Base-by-base conservation (phyloP, 805 yeast genomes). In the Saturnispora besseyi region DNA sequence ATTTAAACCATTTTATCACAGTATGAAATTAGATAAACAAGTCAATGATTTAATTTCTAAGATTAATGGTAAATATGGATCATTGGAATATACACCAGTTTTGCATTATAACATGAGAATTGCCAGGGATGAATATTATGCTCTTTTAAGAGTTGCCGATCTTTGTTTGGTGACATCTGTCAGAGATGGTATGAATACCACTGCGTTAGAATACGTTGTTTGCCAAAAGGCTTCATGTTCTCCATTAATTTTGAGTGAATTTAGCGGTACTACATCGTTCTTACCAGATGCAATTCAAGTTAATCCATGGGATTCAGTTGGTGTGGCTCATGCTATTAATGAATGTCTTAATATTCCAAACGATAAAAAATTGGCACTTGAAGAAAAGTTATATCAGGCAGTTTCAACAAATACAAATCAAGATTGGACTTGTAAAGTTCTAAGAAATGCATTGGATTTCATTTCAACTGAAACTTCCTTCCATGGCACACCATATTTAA, bases 241-340 rank as follows among this genome's bases (percentile, higher is more conserved):
- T 3, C 96, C 98, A 0, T 74, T 95, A 60, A 80, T 93, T 36
- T 69, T 93, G 42, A 86, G 96, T 22, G 99, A 93, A 69, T 93
- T 93, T 62, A 85, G 95, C 50, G 99, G 99, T 42, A 82, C 95
- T 3, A 79, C 88, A 0, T 70, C 85, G 2, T 84, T 84, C 2
- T 65, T 85, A 49, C 74, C 73, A 49, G 87, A 83, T 53, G 87
- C 96, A 0, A 74, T 87, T 46, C 78, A 84, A 55, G 93, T 93
- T 33, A 93, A 93, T 59, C 99, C 99, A 7, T 93, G 97, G 96
- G 98, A 93, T 68, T 76, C 95, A 0, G 91, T 87, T 26, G 96
- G 96, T 2, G 91, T 91, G 34, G 91, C 99, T 1, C 84, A 80
- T 59, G 77, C 89, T 6, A 84, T 95, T 50, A 73, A 89, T 62